Evolutionary conservation across 2,329 filamentous ascomycete species (phyloP).

Genomic region (Penicillium palitans): DNA sequence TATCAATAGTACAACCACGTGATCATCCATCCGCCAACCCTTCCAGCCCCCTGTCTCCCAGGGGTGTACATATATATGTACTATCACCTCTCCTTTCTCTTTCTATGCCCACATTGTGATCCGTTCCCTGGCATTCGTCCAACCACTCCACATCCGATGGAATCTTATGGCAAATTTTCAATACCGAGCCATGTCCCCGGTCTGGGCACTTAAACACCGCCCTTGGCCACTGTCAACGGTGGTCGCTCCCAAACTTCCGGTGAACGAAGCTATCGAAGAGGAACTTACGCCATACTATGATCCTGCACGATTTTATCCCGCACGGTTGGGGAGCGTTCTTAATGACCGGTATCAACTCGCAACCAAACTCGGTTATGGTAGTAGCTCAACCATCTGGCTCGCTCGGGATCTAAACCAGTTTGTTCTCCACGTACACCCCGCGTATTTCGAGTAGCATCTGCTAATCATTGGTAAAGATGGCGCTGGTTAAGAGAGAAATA

Average conservation of each 20-base stretch:
- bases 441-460: background rate
- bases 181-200: background rate
- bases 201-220: background rate
- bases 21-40: no score
- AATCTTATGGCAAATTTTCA: background rate
- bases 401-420: conserved; percentile 1
- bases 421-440: background rate
- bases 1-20: no score
- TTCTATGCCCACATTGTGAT: no score
- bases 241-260: background rate
- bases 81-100: no score
- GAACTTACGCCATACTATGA: background rate
- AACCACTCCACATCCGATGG: no score
- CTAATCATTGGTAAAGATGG: background rate
- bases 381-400: background rate
- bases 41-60: no score
- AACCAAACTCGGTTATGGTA: background rate
- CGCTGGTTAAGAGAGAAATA: background rate
- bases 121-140: no score
- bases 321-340: background rate
- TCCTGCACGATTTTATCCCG: background rate
- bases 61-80: no score
- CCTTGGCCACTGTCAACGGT: background rate
- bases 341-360: background rate
- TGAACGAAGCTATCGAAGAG: background rate